A percentile compares a stretch with the other conserved stretches of the same genome.
Evolutionary conservation across 257 asterid species (phyloP).

Genomic region (Oldenlandia corymbosa): DNA sequence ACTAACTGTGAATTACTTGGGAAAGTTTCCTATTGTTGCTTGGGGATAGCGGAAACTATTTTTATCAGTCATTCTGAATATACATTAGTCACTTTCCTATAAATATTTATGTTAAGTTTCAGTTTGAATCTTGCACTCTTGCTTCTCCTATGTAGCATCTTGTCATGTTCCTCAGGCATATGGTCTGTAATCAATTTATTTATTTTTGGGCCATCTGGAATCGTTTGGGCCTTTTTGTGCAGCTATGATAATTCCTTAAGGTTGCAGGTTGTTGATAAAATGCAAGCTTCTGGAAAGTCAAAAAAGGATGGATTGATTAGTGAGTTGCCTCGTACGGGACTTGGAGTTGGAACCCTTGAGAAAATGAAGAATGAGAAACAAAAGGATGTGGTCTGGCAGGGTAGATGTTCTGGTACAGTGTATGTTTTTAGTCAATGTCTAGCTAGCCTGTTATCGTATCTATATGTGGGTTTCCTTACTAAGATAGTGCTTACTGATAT

Average conservation of each 20-base stretch:
- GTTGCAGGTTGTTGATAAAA: constrained; percentile 70
- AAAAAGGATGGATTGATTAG: constrained; percentile 78
- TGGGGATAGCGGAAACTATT: neutral
- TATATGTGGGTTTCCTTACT: constrained; percentile 11
- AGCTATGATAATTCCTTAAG: constrained; percentile 8
- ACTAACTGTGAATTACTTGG: neutral
- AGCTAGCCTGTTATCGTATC: constrained; percentile 6
- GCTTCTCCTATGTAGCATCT: neutral
- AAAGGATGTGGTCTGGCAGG: constrained; percentile 89
- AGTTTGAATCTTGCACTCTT: no score
- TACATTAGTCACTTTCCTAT: neutral
- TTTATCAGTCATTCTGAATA: neutral
- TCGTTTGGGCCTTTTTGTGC: constrained; percentile 2
- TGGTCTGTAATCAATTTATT: neutral
- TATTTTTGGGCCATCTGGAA: neutral
- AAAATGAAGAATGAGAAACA: constrained; percentile 72
- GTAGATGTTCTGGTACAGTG: constrained; percentile 99
- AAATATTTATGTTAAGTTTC: neutral
- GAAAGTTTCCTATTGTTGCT: neutral
- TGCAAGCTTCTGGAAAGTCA: constrained; percentile 87
- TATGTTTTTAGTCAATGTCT: constrained; percentile 41
- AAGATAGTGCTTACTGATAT: neutral
- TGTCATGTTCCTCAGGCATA: neutral
- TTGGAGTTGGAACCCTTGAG: constrained; percentile 67
- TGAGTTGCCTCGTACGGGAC: constrained; percentile 67